Evolutionary conservation across 257 asterid species (phyloP).

Genomic region (Perilla frutescens): DNA sequence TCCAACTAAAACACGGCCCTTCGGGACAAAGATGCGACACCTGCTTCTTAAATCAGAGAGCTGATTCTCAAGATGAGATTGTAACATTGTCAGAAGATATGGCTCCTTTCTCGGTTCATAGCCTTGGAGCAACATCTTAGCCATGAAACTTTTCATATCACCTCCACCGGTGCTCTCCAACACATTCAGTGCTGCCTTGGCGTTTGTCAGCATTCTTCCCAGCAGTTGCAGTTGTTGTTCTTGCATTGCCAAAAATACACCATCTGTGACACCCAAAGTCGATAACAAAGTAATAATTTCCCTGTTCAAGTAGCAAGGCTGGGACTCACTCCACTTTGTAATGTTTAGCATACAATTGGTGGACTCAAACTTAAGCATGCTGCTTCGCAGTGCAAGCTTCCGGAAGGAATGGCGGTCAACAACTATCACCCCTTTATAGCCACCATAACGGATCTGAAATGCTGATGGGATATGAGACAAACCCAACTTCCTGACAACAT

Average conservation of each 20-base stretch:
- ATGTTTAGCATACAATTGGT: conserved; percentile 80
- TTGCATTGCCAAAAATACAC: conserved; percentile 61
- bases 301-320: conserved; percentile 89
- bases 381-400: conserved; percentile 69
- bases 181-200: conserved; percentile 64
- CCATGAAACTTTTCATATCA: conserved; percentile 62
- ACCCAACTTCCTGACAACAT: conserved; percentile 61
- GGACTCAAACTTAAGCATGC: conserved; percentile 93
- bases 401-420: conserved; percentile 65
- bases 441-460: conserved; percentile 94
- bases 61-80: conserved; percentile 72
- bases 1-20: conserved; percentile 83
- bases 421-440: conserved; percentile 89
- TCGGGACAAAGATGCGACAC: conserved; percentile 80
- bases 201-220: conserved; percentile 61
- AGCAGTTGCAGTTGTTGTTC: conserved; percentile 59
- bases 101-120: conserved; percentile 74
- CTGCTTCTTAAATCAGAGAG: conserved; percentile 77
- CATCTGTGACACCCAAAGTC: conserved; percentile 80
- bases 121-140: conserved; percentile 72
- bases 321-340: conserved; percentile 84
- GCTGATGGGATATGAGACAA: conserved; percentile 75
- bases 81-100: conserved; percentile 76
- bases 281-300: conserved; percentile 79
- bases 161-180: conserved; percentile 77